Evolutionary conservation across 805 yeast genomes (phyloP).

Genomic region (Lachancea meyersii): DNA sequence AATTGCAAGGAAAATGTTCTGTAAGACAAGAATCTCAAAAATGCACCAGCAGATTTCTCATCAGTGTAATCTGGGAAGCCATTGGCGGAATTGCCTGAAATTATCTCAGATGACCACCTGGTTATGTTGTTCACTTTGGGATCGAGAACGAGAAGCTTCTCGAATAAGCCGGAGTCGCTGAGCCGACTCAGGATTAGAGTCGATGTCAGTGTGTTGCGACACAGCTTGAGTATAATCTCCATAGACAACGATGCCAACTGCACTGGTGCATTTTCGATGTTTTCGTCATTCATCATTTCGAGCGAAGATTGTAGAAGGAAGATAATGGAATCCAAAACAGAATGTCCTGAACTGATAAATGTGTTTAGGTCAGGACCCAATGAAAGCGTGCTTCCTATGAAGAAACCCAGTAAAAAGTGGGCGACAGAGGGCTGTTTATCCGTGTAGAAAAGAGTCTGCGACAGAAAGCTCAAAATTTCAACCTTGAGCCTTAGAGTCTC

Average conservation of each 20-base stretch:
- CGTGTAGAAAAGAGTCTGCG: constrained; percentile 40
- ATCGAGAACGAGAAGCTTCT: constrained; percentile 44
- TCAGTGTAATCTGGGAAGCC: constrained; percentile 31
- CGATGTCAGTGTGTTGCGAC: constrained; percentile 52
- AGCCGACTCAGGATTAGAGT: constrained; percentile 45
- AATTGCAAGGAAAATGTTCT: constrained; percentile 59
- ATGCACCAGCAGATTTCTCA: constrained; percentile 42
- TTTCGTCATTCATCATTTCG: constrained; percentile 34
- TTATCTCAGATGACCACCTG: constrained; percentile 47
- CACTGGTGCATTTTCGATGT: constrained; percentile 49
- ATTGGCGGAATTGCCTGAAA: constrained; percentile 32
- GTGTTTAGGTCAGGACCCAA: constrained; percentile 45
- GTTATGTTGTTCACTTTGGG: constrained; percentile 51
- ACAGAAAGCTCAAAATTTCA: constrained; percentile 53
- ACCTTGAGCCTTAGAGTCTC: constrained; percentile 46
- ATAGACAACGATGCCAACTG: constrained; percentile 52
- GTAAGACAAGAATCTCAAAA: constrained; percentile 54
- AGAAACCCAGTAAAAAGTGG: constrained; percentile 77
- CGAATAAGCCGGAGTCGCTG: constrained; percentile 46
- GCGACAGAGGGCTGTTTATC: constrained; percentile 47
- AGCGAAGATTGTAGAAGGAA: constrained; percentile 45
- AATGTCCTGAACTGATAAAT: constrained; percentile 46
- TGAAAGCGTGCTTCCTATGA: constrained; percentile 43
- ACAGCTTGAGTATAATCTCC: constrained; percentile 57
- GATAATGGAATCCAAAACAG: constrained; percentile 52